Conservation (phyloP, 371 early-diverging fungal species). For the Quaeritorhiza haematococci region DNA sequence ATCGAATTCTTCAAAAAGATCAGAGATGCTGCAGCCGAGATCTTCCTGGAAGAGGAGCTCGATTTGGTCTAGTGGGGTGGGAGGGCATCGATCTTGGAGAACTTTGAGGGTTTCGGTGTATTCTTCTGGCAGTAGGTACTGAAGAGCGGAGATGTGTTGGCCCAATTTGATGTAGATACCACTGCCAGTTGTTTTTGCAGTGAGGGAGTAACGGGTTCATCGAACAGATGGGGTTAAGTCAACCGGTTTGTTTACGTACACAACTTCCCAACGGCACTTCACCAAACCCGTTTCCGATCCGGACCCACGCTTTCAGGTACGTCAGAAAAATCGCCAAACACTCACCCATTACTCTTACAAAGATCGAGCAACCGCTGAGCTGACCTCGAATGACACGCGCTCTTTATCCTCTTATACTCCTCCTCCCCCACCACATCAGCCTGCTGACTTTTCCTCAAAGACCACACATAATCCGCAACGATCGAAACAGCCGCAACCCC, state of each 20-base stretch:
- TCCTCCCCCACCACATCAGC: constrained; percentile 34
- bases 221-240: too few relatives aligned
- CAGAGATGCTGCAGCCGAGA: constrained; percentile 53
- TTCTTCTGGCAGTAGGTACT: constrained; percentile 80
- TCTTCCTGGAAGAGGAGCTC: constrained; percentile 65
- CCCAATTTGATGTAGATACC: constrained; percentile 90
- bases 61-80: constrained; percentile 64
- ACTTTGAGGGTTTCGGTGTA: constrained; percentile 82
- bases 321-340: too few relatives aligned
- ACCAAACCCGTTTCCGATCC: too few relatives aligned
- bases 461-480: constrained; percentile 60
- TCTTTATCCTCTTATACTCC: constrained; percentile 35
- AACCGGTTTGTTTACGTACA: too few relatives aligned
- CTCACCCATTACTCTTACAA: constrained; percentile 35
- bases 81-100: constrained; percentile 80
- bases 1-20: constrained; percentile 68
- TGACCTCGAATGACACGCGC: constrained; percentile 25
- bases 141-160: not conserved
- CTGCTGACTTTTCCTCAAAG: constrained; percentile 30
- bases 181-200: constrained; percentile 52
- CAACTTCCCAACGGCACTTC: too few relatives aligned
- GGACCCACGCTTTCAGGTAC: too few relatives aligned
- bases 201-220: too few relatives aligned
- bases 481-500: constrained; percentile 44
- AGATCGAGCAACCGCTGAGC: constrained; percentile 58